Percentiles rank a stretch among this genome's conserved stretches.
Evolutionary conservation across 75 land plant genomes (phyloP).

Genomic region (Pinus taeda): DNA sequence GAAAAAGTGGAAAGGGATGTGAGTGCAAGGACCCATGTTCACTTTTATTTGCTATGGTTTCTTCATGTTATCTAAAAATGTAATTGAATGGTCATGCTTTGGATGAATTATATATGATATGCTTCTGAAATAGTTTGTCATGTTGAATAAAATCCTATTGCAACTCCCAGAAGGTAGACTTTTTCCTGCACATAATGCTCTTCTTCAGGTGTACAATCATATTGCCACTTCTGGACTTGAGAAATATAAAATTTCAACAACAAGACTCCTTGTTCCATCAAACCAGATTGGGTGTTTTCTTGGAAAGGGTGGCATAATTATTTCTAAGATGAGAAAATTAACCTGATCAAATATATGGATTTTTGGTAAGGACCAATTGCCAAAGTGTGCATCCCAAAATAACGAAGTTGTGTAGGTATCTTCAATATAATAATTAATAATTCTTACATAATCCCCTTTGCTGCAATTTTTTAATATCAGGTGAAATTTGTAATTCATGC

Average conservation of each 20-base stretch:
- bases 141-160: neutral
- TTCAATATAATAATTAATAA: too few relatives aligned
- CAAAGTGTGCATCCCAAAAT: too few relatives aligned
- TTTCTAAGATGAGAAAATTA: constrained; percentile 63
- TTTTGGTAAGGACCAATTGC: too few relatives aligned
- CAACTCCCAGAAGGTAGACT: constrained; percentile 62
- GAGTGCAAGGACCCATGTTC: too few relatives aligned
- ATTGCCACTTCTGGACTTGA: constrained; percentile 28
- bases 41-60: neutral
- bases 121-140: neutral
- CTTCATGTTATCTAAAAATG: neutral
- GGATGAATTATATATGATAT: neutral
- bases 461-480: neutral
- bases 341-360: too few relatives aligned
- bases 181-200: constrained; percentile 68
- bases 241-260: constrained; percentile 28
- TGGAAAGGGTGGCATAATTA: constrained; percentile 72
- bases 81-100: neutral
- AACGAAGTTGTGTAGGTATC: too few relatives aligned
- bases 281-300: constrained; percentile 30
- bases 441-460: neutral
- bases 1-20: neutral
- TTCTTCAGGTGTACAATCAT: constrained; percentile 58
- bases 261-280: constrained; percentile 67
- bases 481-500: neutral